Base-by-base conservation (phyloP, 2,329 filamentous ascomycete species). In the Sordariomycetes sp. region DNA sequence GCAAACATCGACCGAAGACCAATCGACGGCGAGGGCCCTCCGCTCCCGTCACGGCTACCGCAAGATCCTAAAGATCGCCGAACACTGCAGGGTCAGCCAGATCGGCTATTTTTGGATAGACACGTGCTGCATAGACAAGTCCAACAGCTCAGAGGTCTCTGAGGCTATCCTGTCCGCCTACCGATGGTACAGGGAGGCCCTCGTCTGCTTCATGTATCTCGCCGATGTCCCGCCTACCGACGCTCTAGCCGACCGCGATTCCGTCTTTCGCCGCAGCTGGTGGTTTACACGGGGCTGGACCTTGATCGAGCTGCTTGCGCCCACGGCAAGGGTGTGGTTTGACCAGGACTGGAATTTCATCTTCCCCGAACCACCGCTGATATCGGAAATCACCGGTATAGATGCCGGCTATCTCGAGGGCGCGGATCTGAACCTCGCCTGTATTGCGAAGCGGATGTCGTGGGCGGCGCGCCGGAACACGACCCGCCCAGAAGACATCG, bases 201-300 rank as follows among this genome's bases (percentile, higher is more conserved):
- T 13, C 3, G 45, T 63, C 12, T 65, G 63, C 56, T 64, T 60
- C 48, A 61, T 59, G 1, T 63, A 60, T 24, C 58, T 65, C 4
- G 57, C 60, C 12, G 63, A 65, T 52, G 60, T 60, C 1, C 52
- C 56, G 7, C 22, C 28, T 22, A 52, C 54, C n/a, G 52, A 53
- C 13, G 48, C 50, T n/a, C 42, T 53, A 10, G 55, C 54, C 20
- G 52, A 51, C 10, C 52, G 36, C 56, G 56, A 57, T 35, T 53
- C 51, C 7, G 57, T 60, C 6, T 61, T 64, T 20, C 58, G 61
- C 20, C 25, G 54, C 22, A 57, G 55, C 50, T 57, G 64, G 22
- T 68, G 66, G 63, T 66, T 65, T 15, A 61, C 60, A 20, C 62
- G 63, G 58, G 66, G 63, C 7, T 70, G 61, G 66, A 70, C 60